A percentile compares a stretch with the other conserved stretches of the same genome.
phyloP scores from a whole-genome alignment of 2,329 filamentous ascomycete species.

The Fusarium sp. region DNA sequence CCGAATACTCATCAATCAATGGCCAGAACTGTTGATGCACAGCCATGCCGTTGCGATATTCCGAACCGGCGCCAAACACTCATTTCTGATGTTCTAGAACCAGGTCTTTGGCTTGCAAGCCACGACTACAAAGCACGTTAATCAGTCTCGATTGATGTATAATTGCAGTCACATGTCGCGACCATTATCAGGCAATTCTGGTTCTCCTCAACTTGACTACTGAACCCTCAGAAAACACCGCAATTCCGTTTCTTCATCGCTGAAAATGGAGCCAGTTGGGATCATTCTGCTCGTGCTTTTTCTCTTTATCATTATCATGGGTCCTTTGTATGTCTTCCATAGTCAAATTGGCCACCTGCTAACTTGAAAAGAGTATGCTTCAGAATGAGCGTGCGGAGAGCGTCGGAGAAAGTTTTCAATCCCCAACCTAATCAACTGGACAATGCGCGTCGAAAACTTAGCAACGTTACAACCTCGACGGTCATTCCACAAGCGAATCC shows the following conservation, averaged over 20 bases:
- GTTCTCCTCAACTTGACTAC: not conserved
- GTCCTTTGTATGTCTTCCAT: conserved; percentile 33
- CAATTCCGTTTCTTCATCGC: not conserved
- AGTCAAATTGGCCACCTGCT: not conserved
- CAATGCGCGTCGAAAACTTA: conserved; percentile 47
- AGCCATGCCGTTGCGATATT: not conserved
- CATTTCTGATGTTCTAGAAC: conserved; percentile 22
- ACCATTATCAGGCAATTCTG: not conserved
- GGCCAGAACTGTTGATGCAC: conserved; percentile 4
- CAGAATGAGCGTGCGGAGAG: conserved; percentile 24
- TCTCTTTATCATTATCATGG: conserved; percentile 36
- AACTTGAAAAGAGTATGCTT: conserved; percentile 34
- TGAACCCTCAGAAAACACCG: conserved; percentile 1
- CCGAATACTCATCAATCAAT: not conserved
- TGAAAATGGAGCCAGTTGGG: conserved; percentile 43
- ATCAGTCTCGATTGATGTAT: conserved; percentile 3
- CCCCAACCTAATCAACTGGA: conserved; percentile 38
- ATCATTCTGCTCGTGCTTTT: conserved; percentile 43
- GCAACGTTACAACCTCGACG: conserved; percentile 45
- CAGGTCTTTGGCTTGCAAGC: conserved; percentile 19
- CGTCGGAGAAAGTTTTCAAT: conserved; percentile 31
- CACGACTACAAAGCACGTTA: conserved; percentile 9
- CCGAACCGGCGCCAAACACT: conserved; percentile 1
- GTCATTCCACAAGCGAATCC: conserved; percentile 19
- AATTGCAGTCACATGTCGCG: conserved; percentile 6